phyloP scores from a whole-genome alignment of 2,329 filamentous ascomycete species.

The Cephalotrichum gorgonifer region DNA sequence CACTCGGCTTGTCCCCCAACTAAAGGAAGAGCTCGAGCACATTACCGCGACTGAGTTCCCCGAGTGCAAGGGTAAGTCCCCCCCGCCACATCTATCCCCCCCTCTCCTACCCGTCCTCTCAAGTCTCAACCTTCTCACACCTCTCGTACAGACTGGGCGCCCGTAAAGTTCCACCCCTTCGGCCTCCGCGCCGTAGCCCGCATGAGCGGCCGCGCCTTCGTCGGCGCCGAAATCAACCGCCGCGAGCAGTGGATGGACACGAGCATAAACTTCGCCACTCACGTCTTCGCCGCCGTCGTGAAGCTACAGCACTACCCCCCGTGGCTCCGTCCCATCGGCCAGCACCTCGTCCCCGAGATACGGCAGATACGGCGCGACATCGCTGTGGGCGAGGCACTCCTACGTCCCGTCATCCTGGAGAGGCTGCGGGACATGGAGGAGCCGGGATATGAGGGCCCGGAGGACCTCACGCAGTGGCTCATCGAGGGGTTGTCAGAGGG shows the following conservation, averaged over 20 bases:
- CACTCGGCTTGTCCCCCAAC: conserved; percentile 30
- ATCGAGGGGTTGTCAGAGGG: conserved; percentile 26
- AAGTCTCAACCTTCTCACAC: background rate
- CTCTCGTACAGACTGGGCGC: conserved; percentile 38
- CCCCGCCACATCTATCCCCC: background rate
- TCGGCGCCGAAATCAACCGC: conserved; percentile 38
- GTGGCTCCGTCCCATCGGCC: conserved; percentile 35
- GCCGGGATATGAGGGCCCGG: conserved; percentile 21
- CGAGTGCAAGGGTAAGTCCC: conserved; percentile 26
- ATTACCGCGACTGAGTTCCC: conserved; percentile 37
- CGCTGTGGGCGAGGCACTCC: conserved; percentile 27
- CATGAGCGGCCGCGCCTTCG: conserved; percentile 41
- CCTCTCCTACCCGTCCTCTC: background rate
- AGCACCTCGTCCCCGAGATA: conserved; percentile 35
- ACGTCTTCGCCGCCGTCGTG: conserved; percentile 35
- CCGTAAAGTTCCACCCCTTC: conserved; percentile 41
- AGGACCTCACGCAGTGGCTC: conserved; percentile 35
- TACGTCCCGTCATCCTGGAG: conserved; percentile 35
- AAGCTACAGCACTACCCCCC: conserved; percentile 41
- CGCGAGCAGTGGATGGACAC: conserved; percentile 43
- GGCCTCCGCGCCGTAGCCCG: conserved; percentile 40
- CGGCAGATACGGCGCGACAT: conserved; percentile 33
- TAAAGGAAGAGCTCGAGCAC: conserved; percentile 35
- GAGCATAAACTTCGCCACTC: conserved; percentile 37
- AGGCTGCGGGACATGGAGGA: conserved; percentile 29